phyloP scores from a whole-genome alignment of 2,329 filamentous ascomycete genomes.

The Plectosphaerella cucumerina region DNA sequence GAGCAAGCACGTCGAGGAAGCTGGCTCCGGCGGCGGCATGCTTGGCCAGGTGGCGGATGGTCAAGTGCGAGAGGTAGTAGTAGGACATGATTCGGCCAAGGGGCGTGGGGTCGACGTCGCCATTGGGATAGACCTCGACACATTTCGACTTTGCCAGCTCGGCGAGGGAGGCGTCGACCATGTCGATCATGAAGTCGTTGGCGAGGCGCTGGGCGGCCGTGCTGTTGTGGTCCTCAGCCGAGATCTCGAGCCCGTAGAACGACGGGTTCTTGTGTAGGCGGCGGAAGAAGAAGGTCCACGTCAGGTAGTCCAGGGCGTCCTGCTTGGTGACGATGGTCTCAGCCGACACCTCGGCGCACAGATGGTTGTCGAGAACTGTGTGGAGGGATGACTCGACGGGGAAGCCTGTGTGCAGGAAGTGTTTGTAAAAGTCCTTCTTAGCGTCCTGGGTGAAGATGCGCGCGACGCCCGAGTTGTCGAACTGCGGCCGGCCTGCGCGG shows the following conservation, averaged over 20 bases:
- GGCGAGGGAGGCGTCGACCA: constrained; percentile 81
- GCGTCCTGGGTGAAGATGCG: constrained; percentile 96
- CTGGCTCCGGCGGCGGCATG: constrained; percentile 71
- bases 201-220: constrained; percentile 80
- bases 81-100: constrained; percentile 99
- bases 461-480: constrained; percentile 92
- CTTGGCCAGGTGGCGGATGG: constrained; percentile 77
- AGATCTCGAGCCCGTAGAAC: constrained; percentile 94
- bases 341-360: constrained; percentile 90
- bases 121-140: constrained; percentile 76
- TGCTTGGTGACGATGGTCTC: constrained; percentile 93
- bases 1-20: constrained; percentile 79
- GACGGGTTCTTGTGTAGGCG: constrained; percentile 96
- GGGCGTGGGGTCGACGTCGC: constrained; percentile 83
- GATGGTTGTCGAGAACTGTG: constrained; percentile 94
- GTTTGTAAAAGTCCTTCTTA: constrained; percentile 99
- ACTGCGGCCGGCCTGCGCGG: constrained; percentile 90
- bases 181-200: constrained; percentile 89
- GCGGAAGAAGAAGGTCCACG: constrained; percentile 99
- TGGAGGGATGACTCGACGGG: constrained; percentile 95
- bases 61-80: constrained; percentile 96
- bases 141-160: constrained; percentile 84
- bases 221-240: constrained; percentile 86
- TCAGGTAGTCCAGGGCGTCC: constrained; percentile 94
- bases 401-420: constrained; percentile 96